Conservation (phyloP, 192 early-diverging fungal genomes). For the Rhizophagus prolifer region DNA sequence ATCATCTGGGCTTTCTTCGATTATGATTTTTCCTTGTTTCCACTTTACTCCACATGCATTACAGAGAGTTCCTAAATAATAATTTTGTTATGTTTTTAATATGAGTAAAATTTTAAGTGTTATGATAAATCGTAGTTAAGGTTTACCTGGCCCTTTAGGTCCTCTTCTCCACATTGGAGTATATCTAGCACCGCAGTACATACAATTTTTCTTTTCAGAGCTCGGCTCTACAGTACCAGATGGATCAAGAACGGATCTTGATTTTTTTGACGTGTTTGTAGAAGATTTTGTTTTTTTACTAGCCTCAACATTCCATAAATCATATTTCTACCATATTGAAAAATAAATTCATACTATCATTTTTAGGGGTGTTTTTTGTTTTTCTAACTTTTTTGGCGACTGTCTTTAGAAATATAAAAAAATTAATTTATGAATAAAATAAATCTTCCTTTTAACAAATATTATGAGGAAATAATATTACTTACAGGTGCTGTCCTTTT, state of each 20-base stretch:
- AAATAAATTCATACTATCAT: background rate
- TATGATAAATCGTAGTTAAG: background rate
- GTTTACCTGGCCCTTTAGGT: conserved; percentile 60
- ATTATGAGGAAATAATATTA: background rate
- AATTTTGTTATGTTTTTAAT: background rate
- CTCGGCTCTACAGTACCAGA: background rate
- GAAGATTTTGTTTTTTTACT: background rate
- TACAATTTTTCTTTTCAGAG: conserved; percentile 51
- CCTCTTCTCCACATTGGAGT: conserved; percentile 83
- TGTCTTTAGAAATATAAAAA: background rate
- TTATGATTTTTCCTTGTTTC: conserved; percentile 76
- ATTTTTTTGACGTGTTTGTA: conserved; percentile 14
- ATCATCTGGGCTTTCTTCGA: conserved; percentile 25
- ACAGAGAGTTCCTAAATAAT: conserved; percentile 54
- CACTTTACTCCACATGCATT: conserved; percentile 84
- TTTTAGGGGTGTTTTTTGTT: background rate
- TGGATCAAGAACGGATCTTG: conserved; percentile 6
- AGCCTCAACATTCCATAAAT: background rate
- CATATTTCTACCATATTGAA: background rate
- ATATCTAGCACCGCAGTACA: conserved; percentile 61
- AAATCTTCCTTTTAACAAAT: no score
- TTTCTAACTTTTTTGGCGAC: background rate
- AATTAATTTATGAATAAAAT: background rate
- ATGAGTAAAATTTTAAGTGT: background rate
- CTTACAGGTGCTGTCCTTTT: background rate